Base-by-base conservation (phyloP, 805 yeast genomes). In the Isabelozyma pseudorhagii region DNA sequence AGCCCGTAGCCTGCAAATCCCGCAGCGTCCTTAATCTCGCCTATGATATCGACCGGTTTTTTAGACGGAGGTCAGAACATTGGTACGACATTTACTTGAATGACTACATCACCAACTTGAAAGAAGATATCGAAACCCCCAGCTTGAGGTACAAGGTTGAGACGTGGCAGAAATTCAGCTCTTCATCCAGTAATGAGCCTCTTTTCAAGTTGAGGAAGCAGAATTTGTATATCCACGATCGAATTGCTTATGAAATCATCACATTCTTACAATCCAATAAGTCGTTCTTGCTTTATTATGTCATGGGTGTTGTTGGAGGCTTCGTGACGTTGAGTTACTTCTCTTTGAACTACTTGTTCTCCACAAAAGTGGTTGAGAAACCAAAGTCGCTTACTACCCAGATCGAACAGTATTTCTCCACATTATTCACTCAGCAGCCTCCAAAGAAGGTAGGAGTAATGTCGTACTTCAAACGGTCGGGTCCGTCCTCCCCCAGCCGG, bases 41-140 rank as follows among this genome's bases (percentile, higher is more conserved):
- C 10, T n/a, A n/a, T 17, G 14, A 27, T n/a, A 18, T 41, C 14
- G 44, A 41, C 11, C 28, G 28, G 11, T 41, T n/a, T 27, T 17
- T 41, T 13, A 42, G 28, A 31, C 8, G 27, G 8, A 42, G 10
- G 18, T 42, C 45, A 7, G 17, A 11, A 11, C 18, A 14, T 15
- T 27, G 27, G n/a, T 42, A 42, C 38, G 27, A 42, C 13, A 42
- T 11, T 11, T 28, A 28, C 27, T 17, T 42, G 15, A 17, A 42
- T 14, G 28, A 14, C 15, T 42, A 42, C 11, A 21, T 42, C n/a
- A 10, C 9, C 11, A 15, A 14, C 9, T 31, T 42, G 21, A 42
- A 42, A 15, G 45, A 42, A n/a, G 21, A n/a, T 42, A 42, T 42
- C 21, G 45, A 42, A 42, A 42, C 45, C 15, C 45, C 45, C n/a